phyloP scores from a whole-genome alignment of 306 rosid species.

The Cucumis cinereus region DNA sequence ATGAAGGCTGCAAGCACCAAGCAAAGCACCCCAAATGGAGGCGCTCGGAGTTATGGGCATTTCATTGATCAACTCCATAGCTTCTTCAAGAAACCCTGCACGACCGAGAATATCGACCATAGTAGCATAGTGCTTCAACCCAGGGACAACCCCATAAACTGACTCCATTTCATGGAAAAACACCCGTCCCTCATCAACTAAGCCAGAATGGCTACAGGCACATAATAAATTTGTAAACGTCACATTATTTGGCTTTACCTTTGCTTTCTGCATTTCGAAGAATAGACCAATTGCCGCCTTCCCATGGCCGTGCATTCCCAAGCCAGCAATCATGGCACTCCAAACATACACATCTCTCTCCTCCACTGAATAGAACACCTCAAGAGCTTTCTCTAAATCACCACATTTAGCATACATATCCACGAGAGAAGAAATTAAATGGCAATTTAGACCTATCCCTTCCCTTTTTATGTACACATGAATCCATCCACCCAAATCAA shows the following conservation, averaged over 20 bases:
- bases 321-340: constrained; percentile 56
- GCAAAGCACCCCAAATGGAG: constrained; percentile 47
- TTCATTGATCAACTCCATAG: constrained; percentile 25
- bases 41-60: constrained; percentile 39
- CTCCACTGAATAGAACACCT: constrained; percentile 28
- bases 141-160: constrained; percentile 39
- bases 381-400: constrained; percentile 40
- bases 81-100: constrained; percentile 41
- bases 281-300: constrained; percentile 36
- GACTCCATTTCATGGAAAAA: constrained; percentile 43
- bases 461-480: constrained; percentile 39
- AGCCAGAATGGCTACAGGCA: constrained; percentile 50
- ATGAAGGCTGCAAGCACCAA: constrained; percentile 41
- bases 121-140: constrained; percentile 40
- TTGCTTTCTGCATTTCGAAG: constrained; percentile 34
- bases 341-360: constrained; percentile 49
- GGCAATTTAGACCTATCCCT: constrained; percentile 29
- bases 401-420: constrained; percentile 69
- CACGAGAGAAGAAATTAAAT: constrained; percentile 39
- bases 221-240: constrained; percentile 47
- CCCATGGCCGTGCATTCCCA: constrained; percentile 57
- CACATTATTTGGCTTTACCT: constrained; percentile 48
- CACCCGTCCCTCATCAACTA: constrained; percentile 32
- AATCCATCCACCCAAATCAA: constrained; percentile 53
- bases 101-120: constrained; percentile 48